Evolutionary conservation across 805 yeast genomes (phyloP), one percentile per base, ranked within the genome.

Genomic region (Pichia phayaonensis): DNA sequence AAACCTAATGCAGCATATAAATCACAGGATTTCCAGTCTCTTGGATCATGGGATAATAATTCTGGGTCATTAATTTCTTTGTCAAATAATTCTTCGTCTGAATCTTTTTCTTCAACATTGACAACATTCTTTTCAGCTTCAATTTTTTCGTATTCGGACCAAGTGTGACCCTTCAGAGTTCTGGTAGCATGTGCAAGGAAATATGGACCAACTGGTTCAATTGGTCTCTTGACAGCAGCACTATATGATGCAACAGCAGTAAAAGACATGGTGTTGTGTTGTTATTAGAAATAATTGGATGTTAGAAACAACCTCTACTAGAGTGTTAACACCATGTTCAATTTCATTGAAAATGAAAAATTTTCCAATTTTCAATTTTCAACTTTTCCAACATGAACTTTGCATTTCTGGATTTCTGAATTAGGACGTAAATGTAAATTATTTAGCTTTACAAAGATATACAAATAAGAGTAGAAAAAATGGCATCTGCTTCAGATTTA

Each of bases 11-110:
- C 98, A 49, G 95, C 96, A 64, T 94, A 94, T 72, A 94, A 85
- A 71, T 94, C 97, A 59, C 94, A 95, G 48, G 84, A 74, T 74
- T 94, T 94, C 99, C 99, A 94, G 67, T 94, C 97, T 78, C 96
- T 86, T 65, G 99, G 97, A 68, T 94, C 98, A 64, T 87, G 95
- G 31, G 77, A 72, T 60, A 94, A 79, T 71, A 92, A 75, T 49
- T 83, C 85, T 49, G 72, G 82, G 46, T 72, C 68, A 68, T 81
- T 85, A 52, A 82, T 89, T 58, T 83, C 90, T 56, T 81, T 85
- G 39, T 56, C 56, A 46, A 56, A 56, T 63, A 90, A 95, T 48
- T 78, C 82, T 51, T 79, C 81, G 49, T 80, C 86, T 53, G 77
- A 80, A 52, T 67, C 71, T 55, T 77, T 65, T 59, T 79, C 84